Conservation (phyloP, 345 rosid genomes). For the Arabidopsis suecica region DNA sequence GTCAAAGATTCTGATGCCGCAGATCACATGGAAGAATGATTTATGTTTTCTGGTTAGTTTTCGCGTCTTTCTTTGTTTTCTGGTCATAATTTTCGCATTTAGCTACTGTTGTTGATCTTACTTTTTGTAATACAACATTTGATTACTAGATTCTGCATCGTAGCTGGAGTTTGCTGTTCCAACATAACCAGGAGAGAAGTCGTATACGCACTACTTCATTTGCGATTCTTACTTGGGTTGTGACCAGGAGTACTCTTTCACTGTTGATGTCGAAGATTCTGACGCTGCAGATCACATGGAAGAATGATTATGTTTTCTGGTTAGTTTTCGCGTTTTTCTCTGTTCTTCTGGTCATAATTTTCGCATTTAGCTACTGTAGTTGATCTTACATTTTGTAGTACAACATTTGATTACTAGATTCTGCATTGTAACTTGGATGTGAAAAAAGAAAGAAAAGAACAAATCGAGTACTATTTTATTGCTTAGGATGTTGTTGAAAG, state of each 20-base stretch:
- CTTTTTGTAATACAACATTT: not conserved
- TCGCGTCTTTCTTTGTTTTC: not conserved
- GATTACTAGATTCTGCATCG: not conserved
- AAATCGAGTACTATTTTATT: conserved; percentile 7
- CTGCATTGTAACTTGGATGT: conserved; percentile 4
- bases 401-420: not conserved
- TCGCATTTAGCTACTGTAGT: not conserved
- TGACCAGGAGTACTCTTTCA: conserved; percentile 70
- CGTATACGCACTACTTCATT: conserved; percentile 74
- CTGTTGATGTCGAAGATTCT: conserved; percentile 56
- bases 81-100: not conserved
- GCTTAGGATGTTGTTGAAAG: conserved; percentile 22
- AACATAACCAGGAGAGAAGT: conserved; percentile 61
- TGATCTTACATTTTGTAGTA: not conserved
- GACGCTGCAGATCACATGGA: conserved; percentile 43
- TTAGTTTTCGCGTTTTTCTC: not conserved
- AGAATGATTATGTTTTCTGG: conserved; percentile 16
- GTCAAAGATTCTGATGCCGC: conserved; percentile 50
- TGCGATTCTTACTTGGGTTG: conserved; percentile 84
- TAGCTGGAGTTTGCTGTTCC: conserved; percentile 63
- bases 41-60: not conserved
- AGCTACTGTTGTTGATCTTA: not conserved
- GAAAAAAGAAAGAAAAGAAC: not conserved
- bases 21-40: conserved; percentile 42
- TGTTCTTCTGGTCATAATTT: not conserved